Evolutionary conservation across 2,329 filamentous ascomycete species (phyloP), one percentile per base, ranked within the genome.

Genomic region (Fusarium chuoi): DNA sequence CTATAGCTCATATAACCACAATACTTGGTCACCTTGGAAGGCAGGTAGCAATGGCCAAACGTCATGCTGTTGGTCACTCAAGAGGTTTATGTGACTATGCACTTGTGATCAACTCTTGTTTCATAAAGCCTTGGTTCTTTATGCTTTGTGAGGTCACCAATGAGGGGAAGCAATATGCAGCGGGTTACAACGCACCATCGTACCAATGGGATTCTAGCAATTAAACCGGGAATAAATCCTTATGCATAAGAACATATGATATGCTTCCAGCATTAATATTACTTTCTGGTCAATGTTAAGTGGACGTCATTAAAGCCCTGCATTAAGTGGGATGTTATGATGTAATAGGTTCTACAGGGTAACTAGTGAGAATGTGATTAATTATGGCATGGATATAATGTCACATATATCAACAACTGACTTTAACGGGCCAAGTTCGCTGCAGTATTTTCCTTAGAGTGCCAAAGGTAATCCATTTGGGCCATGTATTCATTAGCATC

Each of bases 121-220:
- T 62, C 22, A 67, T 4, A 41, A 46, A 28, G 49, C 26, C 67
- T 38, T 48, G n/a, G 22, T 6, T 30, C 33, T 36, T 18, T 1
- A 44, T 57, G 45, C 35, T 38, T n/a, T 20, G 33, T 71, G 68
- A 62, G 68, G 68, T 62, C 49, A 62, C 55, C 2, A 52, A 57
- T 67, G 68, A 71, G 68, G 68, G 62, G 68, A 57, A 52, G 4
- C 7, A 7, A 12, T 10, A 24, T n/a, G 14, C 14, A 52, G 14
- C 12, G n/a, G 41, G 44, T 51, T 41, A 12, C 24, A 52, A 24
- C 5, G 13, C 3, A 5, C 22, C 3, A 6, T 1, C 2, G 17
- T 8, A 1, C 68, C 68, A 71, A 71, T 71, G 1, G 44, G 5
- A n/a, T 17, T 6, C 6, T 10, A 4, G 5, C 0, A 17, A 2